phyloP scores from a whole-genome alignment of 108 stramenopile genomes.

The Aurantiochytrium sp. region DNA sequence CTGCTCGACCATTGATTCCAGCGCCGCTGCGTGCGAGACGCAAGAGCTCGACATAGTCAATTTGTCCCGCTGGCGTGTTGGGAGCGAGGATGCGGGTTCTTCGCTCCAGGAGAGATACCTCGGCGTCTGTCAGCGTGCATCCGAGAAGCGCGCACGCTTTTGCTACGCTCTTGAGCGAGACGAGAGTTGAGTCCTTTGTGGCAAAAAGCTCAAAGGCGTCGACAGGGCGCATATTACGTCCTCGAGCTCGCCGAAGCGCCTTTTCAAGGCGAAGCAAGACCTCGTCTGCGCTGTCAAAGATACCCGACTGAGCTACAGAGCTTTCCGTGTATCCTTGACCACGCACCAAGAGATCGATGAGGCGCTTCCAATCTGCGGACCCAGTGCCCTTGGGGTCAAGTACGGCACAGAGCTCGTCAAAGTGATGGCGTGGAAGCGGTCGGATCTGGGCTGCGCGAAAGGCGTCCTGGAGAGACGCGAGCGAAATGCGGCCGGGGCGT shows the following conservation, averaged over 20 bases:
- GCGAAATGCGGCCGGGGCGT: neutral
- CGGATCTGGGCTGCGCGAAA: neutral
- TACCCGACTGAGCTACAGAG: neutral
- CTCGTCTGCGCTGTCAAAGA: neutral
- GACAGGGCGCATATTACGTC: neutral
- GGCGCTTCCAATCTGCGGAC: neutral
- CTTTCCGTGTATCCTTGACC: neutral
- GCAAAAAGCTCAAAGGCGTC: neutral
- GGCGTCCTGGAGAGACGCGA: neutral
- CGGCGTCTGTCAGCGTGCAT: neutral
- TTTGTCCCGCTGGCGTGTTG: neutral
- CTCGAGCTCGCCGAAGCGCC: neutral
- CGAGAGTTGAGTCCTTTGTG: no score
- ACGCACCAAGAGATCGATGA: neutral
- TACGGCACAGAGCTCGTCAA: neutral
- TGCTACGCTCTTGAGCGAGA: neutral
- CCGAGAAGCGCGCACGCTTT: constrained; percentile 8
- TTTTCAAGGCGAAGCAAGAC: neutral
- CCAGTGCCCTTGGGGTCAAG: neutral
- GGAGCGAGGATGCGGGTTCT: neutral
- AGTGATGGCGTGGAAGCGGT: neutral
- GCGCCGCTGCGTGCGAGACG: neutral
- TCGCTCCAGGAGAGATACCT: neutral
- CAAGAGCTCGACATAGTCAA: neutral
- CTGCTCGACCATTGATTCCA: neutral